phyloP scores from a whole-genome alignment of 768 basidiomycete species.

The Amanita pallidorosea region DNA sequence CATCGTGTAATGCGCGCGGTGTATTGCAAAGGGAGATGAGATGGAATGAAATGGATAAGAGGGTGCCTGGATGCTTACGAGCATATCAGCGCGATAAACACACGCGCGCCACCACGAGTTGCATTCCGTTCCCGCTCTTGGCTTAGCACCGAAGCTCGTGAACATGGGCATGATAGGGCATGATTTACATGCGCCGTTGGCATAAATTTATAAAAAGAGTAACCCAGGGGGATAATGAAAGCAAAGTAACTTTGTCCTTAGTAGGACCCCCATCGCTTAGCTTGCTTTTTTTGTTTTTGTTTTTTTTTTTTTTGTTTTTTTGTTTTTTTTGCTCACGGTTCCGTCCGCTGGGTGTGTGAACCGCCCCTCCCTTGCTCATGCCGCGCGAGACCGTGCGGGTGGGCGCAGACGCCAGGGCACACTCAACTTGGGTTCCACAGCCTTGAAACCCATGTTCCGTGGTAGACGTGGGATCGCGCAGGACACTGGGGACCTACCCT shows the following conservation, averaged over 20 bases:
- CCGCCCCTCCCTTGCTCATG: neutral
- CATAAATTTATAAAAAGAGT: neutral
- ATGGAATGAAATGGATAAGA: neutral
- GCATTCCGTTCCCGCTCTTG: neutral
- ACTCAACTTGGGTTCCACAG: neutral
- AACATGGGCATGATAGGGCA: conserved; percentile 1
- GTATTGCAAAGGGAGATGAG: neutral
- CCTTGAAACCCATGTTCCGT: neutral
- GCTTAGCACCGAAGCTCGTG: neutral
- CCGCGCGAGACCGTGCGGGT: conserved; percentile 1
- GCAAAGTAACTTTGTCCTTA: neutral
- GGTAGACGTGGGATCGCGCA: neutral
- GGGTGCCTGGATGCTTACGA: neutral
- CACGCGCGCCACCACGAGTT: neutral
- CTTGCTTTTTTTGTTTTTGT: neutral
- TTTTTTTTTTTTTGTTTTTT: too few species aligned
- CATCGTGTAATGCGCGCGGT: too few species aligned
- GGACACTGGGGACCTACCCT: neutral
- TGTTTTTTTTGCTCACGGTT: neutral
- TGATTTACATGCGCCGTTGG: neutral
- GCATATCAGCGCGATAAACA: neutral
- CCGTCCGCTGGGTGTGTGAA: conserved; percentile 1
- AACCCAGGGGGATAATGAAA: neutral
- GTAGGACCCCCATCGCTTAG: neutral
- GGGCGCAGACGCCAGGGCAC: neutral